A percentile compares a stretch with the other conserved stretches of the same genome.
Evolutionary conservation across 75 land plant species (phyloP).

Genomic region (Pinus tabuliformis): DNA sequence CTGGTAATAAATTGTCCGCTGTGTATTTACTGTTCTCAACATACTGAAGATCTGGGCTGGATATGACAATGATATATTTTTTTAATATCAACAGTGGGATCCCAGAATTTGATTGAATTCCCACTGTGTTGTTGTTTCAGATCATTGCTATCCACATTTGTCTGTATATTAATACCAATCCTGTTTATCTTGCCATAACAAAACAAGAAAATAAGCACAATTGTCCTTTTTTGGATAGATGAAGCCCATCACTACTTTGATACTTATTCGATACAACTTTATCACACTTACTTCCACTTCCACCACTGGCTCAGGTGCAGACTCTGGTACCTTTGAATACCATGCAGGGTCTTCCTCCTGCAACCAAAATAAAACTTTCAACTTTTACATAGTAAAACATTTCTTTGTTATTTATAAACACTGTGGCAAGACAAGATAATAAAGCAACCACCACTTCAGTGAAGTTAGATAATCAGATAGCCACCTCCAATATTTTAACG

Average conservation of each 20-base stretch:
- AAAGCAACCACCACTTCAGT: background rate
- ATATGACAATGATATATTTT: too few relatives aligned
- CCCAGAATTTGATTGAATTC: too few relatives aligned
- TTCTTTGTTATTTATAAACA: background rate
- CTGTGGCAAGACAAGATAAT: background rate
- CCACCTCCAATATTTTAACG: constrained; percentile 91
- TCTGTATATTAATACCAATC: too few relatives aligned
- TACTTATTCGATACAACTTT: background rate
- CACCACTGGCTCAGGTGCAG: constrained; percentile 41
- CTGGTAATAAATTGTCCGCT: too few relatives aligned
- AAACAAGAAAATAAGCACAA: background rate
- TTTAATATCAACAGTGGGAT: too few relatives aligned
- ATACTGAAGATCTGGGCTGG: too few relatives aligned
- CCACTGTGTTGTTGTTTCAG: too few relatives aligned
- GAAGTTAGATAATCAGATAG: constrained; percentile 1
- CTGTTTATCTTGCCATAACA: too few relatives aligned
- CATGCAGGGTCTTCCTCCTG: constrained; percentile 96
- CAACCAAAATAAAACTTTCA: background rate
- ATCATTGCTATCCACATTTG: too few relatives aligned
- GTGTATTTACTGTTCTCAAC: too few relatives aligned
- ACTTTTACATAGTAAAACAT: background rate
- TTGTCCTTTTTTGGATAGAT: background rate
- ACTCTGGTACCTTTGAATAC: constrained; percentile 77
- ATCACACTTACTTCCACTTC: constrained; percentile 63
- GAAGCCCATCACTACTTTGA: background rate